phyloP scores from a whole-genome alignment of 306 rosid species.

The Castanospermum australe region DNA sequence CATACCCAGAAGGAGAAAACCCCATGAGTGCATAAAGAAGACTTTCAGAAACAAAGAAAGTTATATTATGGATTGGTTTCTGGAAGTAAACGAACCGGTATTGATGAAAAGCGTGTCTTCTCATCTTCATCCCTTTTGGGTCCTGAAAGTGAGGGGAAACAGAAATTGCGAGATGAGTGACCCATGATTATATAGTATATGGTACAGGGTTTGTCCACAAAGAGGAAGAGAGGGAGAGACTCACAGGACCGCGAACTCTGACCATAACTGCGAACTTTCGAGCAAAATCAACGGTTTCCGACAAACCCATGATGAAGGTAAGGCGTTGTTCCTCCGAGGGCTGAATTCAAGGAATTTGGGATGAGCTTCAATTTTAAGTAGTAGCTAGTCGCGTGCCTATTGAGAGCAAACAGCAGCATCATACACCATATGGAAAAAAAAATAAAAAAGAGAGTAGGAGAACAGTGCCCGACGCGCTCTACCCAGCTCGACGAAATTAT shows the following conservation, averaged over 20 bases:
- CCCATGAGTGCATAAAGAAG: neutral
- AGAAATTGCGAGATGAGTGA: slow-evolving; percentile 4
- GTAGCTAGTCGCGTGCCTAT: too few species aligned
- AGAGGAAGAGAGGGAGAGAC: slow-evolving; percentile 25
- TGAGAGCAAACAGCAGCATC: too few species aligned
- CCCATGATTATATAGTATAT: neutral
- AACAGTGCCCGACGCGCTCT: too few species aligned
- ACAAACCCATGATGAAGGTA: slow-evolving; percentile 50
- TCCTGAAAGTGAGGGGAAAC: slow-evolving; percentile 53
- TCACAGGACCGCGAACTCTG: slow-evolving; percentile 89
- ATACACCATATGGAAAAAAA: too few species aligned
- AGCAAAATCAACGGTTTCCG: slow-evolving; percentile 60
- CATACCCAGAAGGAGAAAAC: slow-evolving; percentile 29
- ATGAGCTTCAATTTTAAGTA: neutral
- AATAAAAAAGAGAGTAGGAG: too few species aligned
- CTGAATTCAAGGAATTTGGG: neutral
- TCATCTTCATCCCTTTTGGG: slow-evolving; percentile 96
- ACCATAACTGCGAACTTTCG: slow-evolving; percentile 82
- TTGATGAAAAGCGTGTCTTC: slow-evolving; percentile 88
- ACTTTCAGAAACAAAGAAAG: neutral
- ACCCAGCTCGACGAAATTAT: too few species aligned
- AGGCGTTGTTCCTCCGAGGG: neutral
- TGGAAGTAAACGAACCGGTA: slow-evolving; percentile 52
- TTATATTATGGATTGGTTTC: neutral
- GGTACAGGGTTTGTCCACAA: neutral